Evolutionary conservation across 1,284 basidiomycete species (phyloP), one percentile per base, ranked within the genome.

Genomic region (Polyporus tsugae): DNA sequence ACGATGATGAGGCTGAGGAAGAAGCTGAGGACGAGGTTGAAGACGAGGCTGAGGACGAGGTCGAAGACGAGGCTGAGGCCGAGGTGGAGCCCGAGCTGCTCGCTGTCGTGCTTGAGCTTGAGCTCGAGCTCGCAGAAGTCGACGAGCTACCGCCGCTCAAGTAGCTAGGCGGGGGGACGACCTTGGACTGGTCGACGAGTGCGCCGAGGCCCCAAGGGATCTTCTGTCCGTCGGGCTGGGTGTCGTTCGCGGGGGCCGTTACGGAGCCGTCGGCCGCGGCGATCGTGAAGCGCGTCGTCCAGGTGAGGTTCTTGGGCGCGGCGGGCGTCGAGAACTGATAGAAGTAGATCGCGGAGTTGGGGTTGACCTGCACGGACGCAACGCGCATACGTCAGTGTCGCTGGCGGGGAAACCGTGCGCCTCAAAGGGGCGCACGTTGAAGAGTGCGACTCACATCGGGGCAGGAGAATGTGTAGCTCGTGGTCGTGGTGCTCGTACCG

Each of bases 281-380:
- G 75, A 96, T 94, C 44, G 91, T 83, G 84, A 95, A 96, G 53
- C 95, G 91, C 9, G 88, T 90, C 1, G 94, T 94, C 94, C 95
- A 96, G 35, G 49, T 42, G 29, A 84, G 82, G 60, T 83, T 84
- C 70, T 82, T 78, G 29, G 76, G 10, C 0, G 84, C 77, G 4
- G 73, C 75, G 0, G 84, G 80, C 2, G 86, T 79, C 15, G 86
- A 83, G 83, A 90, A 94, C 76, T 93, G 91, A 79, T 92, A 94
- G 83, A 95, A 95, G 81, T 94, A 95, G 74, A 95, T 89, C 41
- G 88, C 79, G 2, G 93, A 84, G 78, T 92, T 84, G 39, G 89
- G 88, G 17, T 81, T 81, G 33, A 96, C 93, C 84, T 91, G n/a
- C 22, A n/a, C 38, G 35, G 55, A 36, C 53, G 33, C 36, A 5